Percentiles rank a stretch among this genome's conserved stretches.
These are phyloP conservation scores for Zygosaccharomyces pseudobailii DNA, from an alignment of 1,139 yeast species.

Conservation along the genomic window DNA sequence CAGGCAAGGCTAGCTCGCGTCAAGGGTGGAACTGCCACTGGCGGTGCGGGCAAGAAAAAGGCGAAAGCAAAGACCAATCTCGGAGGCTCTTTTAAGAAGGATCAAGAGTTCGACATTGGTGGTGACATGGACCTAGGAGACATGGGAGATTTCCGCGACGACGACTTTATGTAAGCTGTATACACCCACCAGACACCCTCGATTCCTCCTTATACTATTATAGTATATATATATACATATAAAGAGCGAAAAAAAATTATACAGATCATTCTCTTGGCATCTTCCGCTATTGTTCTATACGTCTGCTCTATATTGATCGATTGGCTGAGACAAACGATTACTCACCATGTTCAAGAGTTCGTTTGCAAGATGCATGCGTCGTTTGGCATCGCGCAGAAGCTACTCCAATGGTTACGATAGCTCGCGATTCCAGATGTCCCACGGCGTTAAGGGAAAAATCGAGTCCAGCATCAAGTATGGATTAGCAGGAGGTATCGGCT, in stretches of 20 bases:
- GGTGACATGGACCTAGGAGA: conserved; percentile 47
- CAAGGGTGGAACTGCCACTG: conserved; percentile 76
- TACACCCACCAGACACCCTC: neutral
- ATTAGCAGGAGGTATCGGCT: conserved; percentile 13
- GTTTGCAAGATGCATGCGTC: neutral
- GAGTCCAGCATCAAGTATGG: conserved; percentile 1
- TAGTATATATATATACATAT: neutral
- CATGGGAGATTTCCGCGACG: conserved; percentile 55
- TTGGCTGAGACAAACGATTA: neutral
- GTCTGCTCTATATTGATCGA: neutral
- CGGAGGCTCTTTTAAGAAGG: conserved; percentile 74
- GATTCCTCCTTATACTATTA: neutral
- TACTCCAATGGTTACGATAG: neutral
- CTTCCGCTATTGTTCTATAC: too few species aligned
- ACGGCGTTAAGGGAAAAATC: neutral
- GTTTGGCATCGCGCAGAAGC: neutral
- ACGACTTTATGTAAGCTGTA: conserved; percentile 75
- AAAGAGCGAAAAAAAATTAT: neutral
- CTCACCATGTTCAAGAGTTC: neutral
- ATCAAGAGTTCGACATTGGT: conserved; percentile 61
- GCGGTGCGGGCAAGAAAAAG: conserved; percentile 95
- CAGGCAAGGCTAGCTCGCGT: conserved; percentile 71
- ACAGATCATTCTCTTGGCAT: too few species aligned
- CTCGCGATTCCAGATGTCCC: neutral
- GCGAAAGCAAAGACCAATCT: conserved; percentile 70